phyloP scores from a whole-genome alignment of 2,329 filamentous ascomycete species.

The Penicillium italicum region DNA sequence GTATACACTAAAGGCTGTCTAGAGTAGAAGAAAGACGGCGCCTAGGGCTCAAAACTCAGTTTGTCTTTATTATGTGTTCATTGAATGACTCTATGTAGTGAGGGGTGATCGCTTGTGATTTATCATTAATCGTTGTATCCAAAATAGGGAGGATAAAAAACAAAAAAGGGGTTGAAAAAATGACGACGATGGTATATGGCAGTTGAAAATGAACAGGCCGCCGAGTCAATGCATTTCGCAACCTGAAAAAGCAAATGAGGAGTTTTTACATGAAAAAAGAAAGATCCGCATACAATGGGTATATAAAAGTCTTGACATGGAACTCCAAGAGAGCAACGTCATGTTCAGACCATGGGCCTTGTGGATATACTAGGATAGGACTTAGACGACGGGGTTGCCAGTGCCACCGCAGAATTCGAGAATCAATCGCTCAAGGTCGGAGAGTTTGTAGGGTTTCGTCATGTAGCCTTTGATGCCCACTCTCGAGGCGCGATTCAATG shows the following conservation, averaged over 20 bases:
- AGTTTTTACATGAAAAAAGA: not conserved
- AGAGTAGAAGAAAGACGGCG: not conserved
- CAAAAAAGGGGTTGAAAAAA: constrained; percentile 9
- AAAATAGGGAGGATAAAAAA: constrained; percentile 14
- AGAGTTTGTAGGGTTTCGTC: constrained; percentile 64
- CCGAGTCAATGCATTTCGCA: not conserved
- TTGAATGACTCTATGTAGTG: constrained; percentile 3
- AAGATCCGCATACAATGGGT: constrained; percentile 10
- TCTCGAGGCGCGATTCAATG: constrained; percentile 56
- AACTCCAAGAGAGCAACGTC: not conserved
- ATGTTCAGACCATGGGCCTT: not conserved
- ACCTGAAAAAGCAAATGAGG: constrained; percentile 1
- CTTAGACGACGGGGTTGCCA: constrained; percentile 1
- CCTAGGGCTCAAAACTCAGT: not conserved
- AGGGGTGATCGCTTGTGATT: constrained; percentile 3
- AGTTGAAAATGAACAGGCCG: constrained; percentile 6
- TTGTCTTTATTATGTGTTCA: not conserved
- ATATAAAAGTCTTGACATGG: constrained; percentile 8
- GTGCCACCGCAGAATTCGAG: constrained; percentile 42
- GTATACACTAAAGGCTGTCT: not conserved
- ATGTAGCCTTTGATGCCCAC: constrained; percentile 67
- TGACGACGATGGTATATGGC: constrained; percentile 20
- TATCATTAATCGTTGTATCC: constrained; percentile 27
- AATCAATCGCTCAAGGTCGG: constrained; percentile 61
- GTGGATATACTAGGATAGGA: not conserved